Conservation (phyloP, 2,329 filamentous ascomycete species). For the Canariomyces notabilis region DNA sequence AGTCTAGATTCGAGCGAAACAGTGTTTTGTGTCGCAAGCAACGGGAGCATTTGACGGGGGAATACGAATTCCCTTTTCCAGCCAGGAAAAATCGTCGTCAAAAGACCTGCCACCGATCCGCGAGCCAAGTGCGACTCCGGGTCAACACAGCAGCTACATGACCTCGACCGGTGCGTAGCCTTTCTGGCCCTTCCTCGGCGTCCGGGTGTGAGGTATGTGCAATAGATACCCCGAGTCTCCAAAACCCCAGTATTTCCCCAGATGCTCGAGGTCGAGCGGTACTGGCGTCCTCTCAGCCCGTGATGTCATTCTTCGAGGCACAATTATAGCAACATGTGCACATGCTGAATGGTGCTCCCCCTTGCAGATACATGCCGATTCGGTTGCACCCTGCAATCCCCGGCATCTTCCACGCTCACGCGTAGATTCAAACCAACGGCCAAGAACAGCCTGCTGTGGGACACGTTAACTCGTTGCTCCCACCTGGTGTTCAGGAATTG, state of each 20-base stretch:
- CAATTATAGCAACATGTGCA: conserved; percentile 8
- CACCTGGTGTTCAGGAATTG: conserved; percentile 45
- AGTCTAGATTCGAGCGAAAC: conserved; percentile 6
- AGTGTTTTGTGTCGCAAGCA: conserved; percentile 2
- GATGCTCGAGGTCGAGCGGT: conserved; percentile 1
- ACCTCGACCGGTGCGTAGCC: conserved; percentile 24
- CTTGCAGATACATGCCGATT: conserved; percentile 41
- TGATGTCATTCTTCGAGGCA: conserved; percentile 21
- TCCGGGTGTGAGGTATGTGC: conserved; percentile 27
- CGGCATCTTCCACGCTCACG: conserved; percentile 33
- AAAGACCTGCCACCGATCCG: conserved; percentile 3
- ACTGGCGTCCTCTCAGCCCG: conserved; percentile 6
- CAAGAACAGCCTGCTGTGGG: conserved; percentile 46
- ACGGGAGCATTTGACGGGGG: conserved; percentile 3
- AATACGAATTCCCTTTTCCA: conserved; percentile 6
- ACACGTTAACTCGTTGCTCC: conserved; percentile 63
- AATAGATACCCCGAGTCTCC: conserved; percentile 4
- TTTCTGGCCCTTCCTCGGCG: conserved; percentile 24
- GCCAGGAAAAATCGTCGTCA: conserved; percentile 2
- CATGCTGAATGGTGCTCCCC: conserved; percentile 28
- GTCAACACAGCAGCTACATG: conserved; percentile 22
- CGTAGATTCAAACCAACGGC: conserved; percentile 36
- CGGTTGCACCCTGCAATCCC: conserved; percentile 27
- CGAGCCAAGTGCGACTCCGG: conserved; percentile 8
- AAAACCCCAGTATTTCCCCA: conserved; percentile 10